A percentile compares a stretch with the other conserved stretches of the same genome.
Conservation (phyloP, 1,284 basidiomycete species). For the Puccinia hordei region DNA sequence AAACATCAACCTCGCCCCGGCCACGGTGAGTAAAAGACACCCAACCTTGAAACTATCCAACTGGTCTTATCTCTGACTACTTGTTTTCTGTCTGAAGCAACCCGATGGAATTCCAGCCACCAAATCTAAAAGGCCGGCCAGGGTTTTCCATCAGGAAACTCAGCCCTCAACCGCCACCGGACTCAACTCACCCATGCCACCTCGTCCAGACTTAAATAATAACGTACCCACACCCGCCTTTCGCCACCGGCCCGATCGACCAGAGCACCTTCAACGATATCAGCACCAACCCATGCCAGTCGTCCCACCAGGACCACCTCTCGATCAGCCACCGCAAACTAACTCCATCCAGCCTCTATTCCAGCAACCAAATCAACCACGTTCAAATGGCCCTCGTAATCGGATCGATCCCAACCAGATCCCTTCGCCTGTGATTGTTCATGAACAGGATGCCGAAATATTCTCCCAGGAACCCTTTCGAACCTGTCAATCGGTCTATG, state of each 20-base stretch:
- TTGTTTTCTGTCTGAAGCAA: too few relatives aligned
- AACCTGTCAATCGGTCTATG: constrained; percentile 69
- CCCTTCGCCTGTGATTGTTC: constrained; percentile 82
- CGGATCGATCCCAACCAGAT: constrained; percentile 88
- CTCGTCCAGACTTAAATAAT: constrained; percentile 5
- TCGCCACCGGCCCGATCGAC: constrained; percentile 33
- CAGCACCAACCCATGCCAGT: constrained; percentile 46
- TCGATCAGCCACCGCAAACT: constrained; percentile 7
- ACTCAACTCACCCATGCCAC: constrained; percentile 50
- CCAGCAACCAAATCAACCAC: constrained; percentile 60
- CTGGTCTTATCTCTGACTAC: too few relatives aligned
- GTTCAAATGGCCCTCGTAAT: constrained; percentile 69
- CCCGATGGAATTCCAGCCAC: background rate
- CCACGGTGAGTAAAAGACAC: too few relatives aligned
- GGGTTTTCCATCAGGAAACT: constrained; percentile 57
- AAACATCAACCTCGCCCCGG: background rate
- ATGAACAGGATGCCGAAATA: constrained; percentile 78
- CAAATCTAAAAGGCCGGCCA: constrained; percentile 57
- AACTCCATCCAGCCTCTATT: constrained; percentile 53
- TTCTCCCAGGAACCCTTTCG: constrained; percentile 78
- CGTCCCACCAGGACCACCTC: constrained; percentile 42
- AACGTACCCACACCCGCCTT: constrained; percentile 12
- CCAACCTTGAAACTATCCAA: too few relatives aligned
- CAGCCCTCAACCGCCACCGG: constrained; percentile 11
- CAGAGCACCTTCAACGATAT: constrained; percentile 33